Evolutionary conservation across 495 filamentous ascomycete genomes (phyloP).

Genomic region (Podospora tetraspora): DNA sequence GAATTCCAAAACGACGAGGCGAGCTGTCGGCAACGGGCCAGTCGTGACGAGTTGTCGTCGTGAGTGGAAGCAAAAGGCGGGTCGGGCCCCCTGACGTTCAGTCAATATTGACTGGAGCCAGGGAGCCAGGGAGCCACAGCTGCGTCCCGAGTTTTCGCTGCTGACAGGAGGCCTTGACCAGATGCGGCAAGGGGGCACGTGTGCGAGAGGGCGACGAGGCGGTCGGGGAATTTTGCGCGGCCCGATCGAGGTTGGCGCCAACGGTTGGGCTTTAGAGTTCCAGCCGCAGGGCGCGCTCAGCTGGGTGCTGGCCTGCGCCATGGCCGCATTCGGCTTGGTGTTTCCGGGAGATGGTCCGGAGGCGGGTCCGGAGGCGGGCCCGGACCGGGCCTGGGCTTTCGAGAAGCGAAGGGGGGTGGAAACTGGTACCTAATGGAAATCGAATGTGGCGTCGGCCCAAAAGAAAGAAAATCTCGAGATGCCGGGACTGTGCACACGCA

Average conservation of each 20-base stretch:
- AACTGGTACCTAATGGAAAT: background rate
- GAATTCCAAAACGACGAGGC: background rate
- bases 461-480: background rate
- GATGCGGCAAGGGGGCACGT: background rate
- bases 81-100: background rate
- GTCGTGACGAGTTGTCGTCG: background rate
- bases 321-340: background rate
- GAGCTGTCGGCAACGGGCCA: background rate
- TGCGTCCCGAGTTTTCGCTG: background rate
- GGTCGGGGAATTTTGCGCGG: background rate
- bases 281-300: background rate
- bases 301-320: background rate
- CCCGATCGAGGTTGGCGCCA: background rate
- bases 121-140: background rate
- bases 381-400: background rate
- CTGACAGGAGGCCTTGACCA: background rate
- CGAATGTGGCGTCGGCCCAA: background rate
- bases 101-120: background rate
- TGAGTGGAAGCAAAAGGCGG: background rate
- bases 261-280: background rate
- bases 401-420: background rate
- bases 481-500: background rate
- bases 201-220: background rate
- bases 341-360: background rate
- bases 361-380: background rate